Evolutionary conservation across 192 early-diverging fungal species (phyloP), one percentile per base, ranked within the genome.

Genomic region (Kickxella alabastrina): DNA sequence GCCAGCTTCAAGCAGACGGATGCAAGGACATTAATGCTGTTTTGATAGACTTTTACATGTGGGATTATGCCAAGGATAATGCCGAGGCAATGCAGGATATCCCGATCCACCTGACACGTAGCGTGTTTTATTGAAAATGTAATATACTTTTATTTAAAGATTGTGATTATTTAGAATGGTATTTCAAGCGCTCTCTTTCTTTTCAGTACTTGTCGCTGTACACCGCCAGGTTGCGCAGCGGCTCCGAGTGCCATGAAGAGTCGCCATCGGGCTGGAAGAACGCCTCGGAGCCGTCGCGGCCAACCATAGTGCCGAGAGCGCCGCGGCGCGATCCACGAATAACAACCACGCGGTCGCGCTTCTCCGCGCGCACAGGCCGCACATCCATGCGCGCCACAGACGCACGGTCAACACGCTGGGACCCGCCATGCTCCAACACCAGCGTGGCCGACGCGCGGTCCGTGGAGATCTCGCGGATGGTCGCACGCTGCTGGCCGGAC

Each of bases 31-130:
- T 91, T 32, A 92, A 90, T 59, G 83, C 88, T 1, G 86, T 92
- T 14, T 58, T 92, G 32, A 68, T 90, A n/a, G 91, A 92, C 49
- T 92, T 92, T 63, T 92, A 86, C 53, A 76, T 92, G 37, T 92
- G 91, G 91, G 91, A 92, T 57, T 82, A 81, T 45, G 86, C 91
- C 4, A 87, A 89, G 48, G 83, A 82, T 18, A 61, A 82, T 22
- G 50, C 83, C n/a, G 47, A 76, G 6, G 56, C 70, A 36, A 68
- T 91, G 78, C 60, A 43, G 15, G 48, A 65, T 19, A 58, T 88
- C 18, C 81, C 82, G 10, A 82, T 82, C 41, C 88, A 90, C 62
- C 64, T 74, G 12, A 87, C 83, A 8, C 65, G 88, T 35, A 74
- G 68, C 51, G 57, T 81, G 39, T 86, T 71, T 40, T 89, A 87